A percentile compares a stretch with the other conserved stretches of the same genome.
Conservation (phyloP, 176 grass and related monocot genomes). For the Oryza glumipatula region DNA sequence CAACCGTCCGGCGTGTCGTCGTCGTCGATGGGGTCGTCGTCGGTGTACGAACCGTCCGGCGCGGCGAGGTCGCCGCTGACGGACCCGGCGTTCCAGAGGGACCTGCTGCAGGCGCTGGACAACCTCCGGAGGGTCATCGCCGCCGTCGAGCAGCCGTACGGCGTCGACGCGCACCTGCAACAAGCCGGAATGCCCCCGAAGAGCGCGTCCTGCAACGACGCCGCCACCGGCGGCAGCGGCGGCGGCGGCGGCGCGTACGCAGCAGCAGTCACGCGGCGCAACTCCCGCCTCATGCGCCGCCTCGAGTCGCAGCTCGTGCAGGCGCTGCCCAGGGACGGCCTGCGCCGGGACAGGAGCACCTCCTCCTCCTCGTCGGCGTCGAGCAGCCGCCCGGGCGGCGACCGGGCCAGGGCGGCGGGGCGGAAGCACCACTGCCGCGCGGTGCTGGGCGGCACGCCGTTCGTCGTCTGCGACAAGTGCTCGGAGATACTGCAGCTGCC, state of each 20-base stretch:
- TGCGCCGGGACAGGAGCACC: not conserved
- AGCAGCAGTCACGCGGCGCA: constrained; percentile 30
- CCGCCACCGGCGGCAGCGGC: not conserved
- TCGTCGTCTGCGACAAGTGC: constrained; percentile 70
- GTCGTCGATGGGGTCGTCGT: not conserved
- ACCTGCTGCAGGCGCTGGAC: constrained; percentile 53
- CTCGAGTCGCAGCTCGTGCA: constrained; percentile 57
- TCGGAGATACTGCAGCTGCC: constrained; percentile 64
- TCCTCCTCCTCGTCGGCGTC: constrained; percentile 17
- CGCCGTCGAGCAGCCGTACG: constrained; percentile 43
- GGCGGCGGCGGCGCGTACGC: not conserved
- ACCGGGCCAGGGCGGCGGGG: constrained; percentile 14
- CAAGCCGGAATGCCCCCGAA: not conserved
- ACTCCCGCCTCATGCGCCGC: constrained; percentile 54
- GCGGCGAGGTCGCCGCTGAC: constrained; percentile 33
- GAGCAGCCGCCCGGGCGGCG: constrained; percentile 29
- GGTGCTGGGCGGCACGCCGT: constrained; percentile 69
- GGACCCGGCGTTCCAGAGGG: constrained; percentile 49
- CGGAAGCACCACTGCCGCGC: constrained; percentile 60
- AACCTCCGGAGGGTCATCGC: constrained; percentile 59
- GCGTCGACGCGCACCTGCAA: constrained; percentile 12
- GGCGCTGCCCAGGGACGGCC: constrained; percentile 36
- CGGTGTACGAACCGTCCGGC: not conserved
- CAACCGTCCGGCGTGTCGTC: not conserved
- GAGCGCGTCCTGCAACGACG: constrained; percentile 30